phyloP scores from a whole-genome alignment of 495 filamentous ascomycete species.

The Sordaria brevicollis region DNA sequence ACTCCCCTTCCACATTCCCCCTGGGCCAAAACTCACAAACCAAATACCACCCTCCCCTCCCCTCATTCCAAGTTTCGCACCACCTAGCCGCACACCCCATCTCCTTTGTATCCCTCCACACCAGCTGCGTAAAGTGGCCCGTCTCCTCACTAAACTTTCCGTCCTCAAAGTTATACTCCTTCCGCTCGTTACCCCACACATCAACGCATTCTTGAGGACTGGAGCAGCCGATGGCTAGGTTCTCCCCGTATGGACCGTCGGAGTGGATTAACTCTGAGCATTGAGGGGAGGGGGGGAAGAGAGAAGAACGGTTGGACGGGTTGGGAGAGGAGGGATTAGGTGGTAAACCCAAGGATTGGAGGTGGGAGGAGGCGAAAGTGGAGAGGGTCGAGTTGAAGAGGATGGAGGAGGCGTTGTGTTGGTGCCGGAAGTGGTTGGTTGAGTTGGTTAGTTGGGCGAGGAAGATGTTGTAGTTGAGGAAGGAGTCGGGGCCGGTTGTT shows the following conservation, averaged over 20 bases:
- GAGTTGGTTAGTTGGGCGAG: slow-evolving; percentile 48
- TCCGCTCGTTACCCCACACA: slow-evolving; percentile 57
- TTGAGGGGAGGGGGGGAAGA: background rate
- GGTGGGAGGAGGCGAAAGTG: slow-evolving; percentile 36
- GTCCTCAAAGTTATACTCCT: slow-evolving; percentile 45
- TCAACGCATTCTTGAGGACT: slow-evolving; percentile 47
- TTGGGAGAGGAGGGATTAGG: background rate
- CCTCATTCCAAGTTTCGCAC: slow-evolving; percentile 35
- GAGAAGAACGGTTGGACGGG: too few relatives aligned
- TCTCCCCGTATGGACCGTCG: slow-evolving; percentile 65
- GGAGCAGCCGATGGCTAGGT: slow-evolving; percentile 60
- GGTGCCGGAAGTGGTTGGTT: slow-evolving; percentile 56
- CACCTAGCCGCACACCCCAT: slow-evolving; percentile 58
- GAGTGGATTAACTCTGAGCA: slow-evolving; percentile 59
- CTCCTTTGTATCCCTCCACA: slow-evolving; percentile 60
- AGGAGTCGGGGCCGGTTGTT: too few relatives aligned
- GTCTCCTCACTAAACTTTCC: slow-evolving; percentile 52
- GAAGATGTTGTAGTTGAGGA: slow-evolving; percentile 40
- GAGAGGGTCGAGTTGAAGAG: slow-evolving; percentile 58
- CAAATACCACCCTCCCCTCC: slow-evolving; percentile 50
- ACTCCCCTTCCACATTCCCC: slow-evolving; percentile 61
- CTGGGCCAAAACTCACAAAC: slow-evolving; percentile 72
- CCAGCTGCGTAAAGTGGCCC: slow-evolving; percentile 81
- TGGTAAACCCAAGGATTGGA: slow-evolving; percentile 1
- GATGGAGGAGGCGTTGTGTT: slow-evolving; percentile 52